phyloP scores from a whole-genome alignment of 2,329 filamentous ascomycete species.

The Penicillium sp. region DNA sequence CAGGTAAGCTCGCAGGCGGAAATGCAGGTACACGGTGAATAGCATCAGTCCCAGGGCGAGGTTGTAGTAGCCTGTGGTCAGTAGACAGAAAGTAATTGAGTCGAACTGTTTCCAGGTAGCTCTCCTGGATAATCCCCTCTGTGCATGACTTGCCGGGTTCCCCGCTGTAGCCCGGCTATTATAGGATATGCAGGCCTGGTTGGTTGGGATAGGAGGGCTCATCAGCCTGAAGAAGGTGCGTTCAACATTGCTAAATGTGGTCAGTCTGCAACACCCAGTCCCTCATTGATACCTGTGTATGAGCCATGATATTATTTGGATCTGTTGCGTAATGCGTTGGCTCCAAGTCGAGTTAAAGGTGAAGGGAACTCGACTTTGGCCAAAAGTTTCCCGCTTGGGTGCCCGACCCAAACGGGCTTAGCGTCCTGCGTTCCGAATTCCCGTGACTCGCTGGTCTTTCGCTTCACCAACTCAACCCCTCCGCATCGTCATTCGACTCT shows the following conservation, averaged over 20 bases:
- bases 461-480: constrained; percentile 36
- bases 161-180: constrained; percentile 2
- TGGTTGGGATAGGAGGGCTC: neutral
- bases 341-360: constrained; percentile 1
- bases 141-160: neutral
- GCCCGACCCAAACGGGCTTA: constrained; percentile 30
- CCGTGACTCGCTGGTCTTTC: constrained; percentile 37
- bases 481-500: constrained; percentile 24
- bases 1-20: neutral
- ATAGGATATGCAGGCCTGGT: neutral
- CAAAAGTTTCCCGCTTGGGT: constrained; percentile 24
- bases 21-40: constrained; percentile 25
- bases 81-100: neutral
- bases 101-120: neutral
- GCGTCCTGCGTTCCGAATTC: constrained; percentile 30
- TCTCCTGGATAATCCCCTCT: neutral
- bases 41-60: constrained; percentile 5
- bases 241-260: neutral
- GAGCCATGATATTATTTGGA: neutral
- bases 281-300: neutral
- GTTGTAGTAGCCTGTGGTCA: neutral
- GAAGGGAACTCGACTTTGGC: neutral
- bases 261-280: neutral
- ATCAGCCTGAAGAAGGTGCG: neutral
- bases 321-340: constrained; percentile 15